Evolutionary conservation across 75 land plant genomes (phyloP).

Genomic region (Cryptomeria japonica): DNA sequence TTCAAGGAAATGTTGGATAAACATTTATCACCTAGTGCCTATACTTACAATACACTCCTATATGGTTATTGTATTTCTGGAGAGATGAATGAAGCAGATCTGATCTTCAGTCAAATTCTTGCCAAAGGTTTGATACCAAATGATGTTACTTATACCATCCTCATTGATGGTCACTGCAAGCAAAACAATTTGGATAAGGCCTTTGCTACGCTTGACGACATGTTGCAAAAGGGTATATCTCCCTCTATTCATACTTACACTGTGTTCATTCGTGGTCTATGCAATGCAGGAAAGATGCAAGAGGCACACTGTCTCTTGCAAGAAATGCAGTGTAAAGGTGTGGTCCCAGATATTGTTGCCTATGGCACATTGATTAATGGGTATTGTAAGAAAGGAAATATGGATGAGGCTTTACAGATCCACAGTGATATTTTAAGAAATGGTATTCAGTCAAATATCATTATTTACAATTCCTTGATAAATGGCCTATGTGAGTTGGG

Average conservation of each 20-base stretch:
- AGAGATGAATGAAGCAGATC: constrained; percentile 28
- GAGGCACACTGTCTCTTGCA: constrained; percentile 41
- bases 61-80: constrained; percentile 39
- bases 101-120: constrained; percentile 43
- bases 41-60: constrained; percentile 49
- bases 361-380: constrained; percentile 51
- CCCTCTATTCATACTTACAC: constrained; percentile 38
- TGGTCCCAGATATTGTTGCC: constrained; percentile 42
- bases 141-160: constrained; percentile 21
- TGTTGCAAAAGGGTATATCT: constrained; percentile 27
- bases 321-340: constrained; percentile 43
- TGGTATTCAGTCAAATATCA: constrained; percentile 62
- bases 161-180: constrained; percentile 55
- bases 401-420: constrained; percentile 35
- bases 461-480: constrained; percentile 69
- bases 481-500: constrained; percentile 60
- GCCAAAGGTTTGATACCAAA: constrained; percentile 35
- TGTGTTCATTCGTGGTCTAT: constrained; percentile 47
- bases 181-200: constrained; percentile 32
- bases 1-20: constrained; percentile 30
- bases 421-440: constrained; percentile 47
- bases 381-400: constrained; percentile 40
- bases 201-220: constrained; percentile 22
- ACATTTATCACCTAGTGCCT: constrained; percentile 33
- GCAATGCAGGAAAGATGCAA: constrained; percentile 41